Conservation (phyloP, 768 basidiomycete species). For the Sistotremastrum suecicum region DNA sequence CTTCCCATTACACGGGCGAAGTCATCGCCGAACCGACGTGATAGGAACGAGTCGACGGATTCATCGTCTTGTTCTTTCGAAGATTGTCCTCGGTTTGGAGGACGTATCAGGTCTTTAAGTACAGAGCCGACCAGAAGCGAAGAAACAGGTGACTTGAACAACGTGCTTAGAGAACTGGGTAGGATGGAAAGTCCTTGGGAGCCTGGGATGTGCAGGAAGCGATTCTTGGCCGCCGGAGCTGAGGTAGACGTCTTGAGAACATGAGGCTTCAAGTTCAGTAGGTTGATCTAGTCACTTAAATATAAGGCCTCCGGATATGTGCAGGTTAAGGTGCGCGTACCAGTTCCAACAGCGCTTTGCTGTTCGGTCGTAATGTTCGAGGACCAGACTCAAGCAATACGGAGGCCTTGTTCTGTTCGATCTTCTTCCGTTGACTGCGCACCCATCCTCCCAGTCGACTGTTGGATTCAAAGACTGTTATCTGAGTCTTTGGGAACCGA, state of each 20-base stretch:
- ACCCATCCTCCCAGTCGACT: slow-evolving; percentile 79
- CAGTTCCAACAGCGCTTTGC: slow-evolving; percentile 61
- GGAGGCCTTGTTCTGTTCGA: slow-evolving; percentile 20
- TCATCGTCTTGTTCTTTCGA: slow-evolving; percentile 40
- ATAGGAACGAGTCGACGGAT: slow-evolving; percentile 63
- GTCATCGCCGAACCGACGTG: slow-evolving; percentile 53
- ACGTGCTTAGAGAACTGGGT: slow-evolving; percentile 26
- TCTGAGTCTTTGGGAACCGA: slow-evolving; percentile 39
- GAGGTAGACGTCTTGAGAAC: slow-evolving; percentile 54
- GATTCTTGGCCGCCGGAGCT: slow-evolving; percentile 61
- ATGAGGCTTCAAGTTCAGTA: slow-evolving; percentile 44
- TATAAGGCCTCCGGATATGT: not conserved
- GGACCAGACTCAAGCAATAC: slow-evolving; percentile 79
- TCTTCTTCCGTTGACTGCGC: slow-evolving; percentile 36
- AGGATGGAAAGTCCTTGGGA: slow-evolving; percentile 35
- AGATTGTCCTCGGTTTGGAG: slow-evolving; percentile 10
- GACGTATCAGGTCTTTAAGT: slow-evolving; percentile 40
- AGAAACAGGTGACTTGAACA: slow-evolving; percentile 24
- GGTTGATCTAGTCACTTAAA: slow-evolving; percentile 44
- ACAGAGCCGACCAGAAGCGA: slow-evolving; percentile 38
- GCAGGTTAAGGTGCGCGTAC: slow-evolving; percentile 30
- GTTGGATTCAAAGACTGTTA: slow-evolving; percentile 59
- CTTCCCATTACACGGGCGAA: slow-evolving; percentile 61
- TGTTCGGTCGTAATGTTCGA: slow-evolving; percentile 68
- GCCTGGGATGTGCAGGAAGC: slow-evolving; percentile 52